Conservation (phyloP, 148 eudicot species). For the Vaccinium vitisidaea region DNA sequence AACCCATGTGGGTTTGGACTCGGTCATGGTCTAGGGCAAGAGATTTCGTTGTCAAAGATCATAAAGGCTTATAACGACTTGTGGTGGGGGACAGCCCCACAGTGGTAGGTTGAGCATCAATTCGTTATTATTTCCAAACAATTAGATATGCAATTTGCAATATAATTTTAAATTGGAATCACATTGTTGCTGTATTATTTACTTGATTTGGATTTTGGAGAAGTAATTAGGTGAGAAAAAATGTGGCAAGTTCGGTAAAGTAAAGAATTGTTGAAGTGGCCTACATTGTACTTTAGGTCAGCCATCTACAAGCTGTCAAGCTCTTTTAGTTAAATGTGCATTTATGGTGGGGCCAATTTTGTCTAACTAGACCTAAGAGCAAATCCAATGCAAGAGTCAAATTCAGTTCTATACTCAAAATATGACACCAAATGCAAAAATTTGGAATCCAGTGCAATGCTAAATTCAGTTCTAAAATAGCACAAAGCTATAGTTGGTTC, state of each 20-base stretch:
- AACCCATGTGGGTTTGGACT: not conserved
- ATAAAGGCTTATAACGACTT: conserved; percentile 17
- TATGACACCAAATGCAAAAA: no score
- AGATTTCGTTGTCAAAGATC: not conserved
- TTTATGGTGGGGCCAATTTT: not conserved
- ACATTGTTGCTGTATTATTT: not conserved
- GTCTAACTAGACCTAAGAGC: not conserved
- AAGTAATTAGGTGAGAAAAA: conserved; percentile 14
- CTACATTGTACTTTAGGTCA: not conserved
- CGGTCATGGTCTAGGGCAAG: not conserved
- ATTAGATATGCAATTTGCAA: not conserved
- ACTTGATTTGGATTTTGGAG: no score
- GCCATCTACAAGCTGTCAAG: not conserved
- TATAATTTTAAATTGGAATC: no score
- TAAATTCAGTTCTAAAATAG: no score
- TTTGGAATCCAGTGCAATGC: no score
- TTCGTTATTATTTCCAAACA: not conserved
- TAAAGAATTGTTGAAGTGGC: no score
- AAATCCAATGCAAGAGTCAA: no score
- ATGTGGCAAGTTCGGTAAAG: conserved; percentile 14
- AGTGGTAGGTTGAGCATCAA: conserved; percentile 16
- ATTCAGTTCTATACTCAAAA: no score
- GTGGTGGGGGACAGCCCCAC: conserved; percentile 5
- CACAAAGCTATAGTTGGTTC: no score
- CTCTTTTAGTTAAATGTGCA: not conserved